Percentiles rank a stretch among this genome's conserved stretches.
Evolutionary conservation across 2,329 filamentous ascomycete genomes (phyloP).

Genomic region (Aurifilum marmelostoma): DNA sequence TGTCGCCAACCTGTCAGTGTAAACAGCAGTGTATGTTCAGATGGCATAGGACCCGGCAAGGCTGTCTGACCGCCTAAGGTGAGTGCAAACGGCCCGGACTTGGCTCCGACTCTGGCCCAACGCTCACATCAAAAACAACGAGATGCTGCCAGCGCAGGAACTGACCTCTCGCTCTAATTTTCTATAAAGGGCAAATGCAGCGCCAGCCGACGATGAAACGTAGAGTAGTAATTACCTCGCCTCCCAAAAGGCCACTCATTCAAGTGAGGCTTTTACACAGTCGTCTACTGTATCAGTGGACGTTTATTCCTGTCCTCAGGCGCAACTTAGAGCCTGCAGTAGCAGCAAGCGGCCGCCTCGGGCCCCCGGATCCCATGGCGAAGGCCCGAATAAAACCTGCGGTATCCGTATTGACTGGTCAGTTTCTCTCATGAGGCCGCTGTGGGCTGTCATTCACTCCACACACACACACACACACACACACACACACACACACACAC

Average conservation of each 20-base stretch:
- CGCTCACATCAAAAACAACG: too few relatives aligned
- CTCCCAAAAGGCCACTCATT: background rate
- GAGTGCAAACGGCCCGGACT: too few relatives aligned
- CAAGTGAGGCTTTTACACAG: background rate
- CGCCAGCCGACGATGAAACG: background rate
- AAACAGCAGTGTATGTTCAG: too few relatives aligned
- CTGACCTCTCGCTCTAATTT: background rate
- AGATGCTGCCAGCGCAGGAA: background rate
- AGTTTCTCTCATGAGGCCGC: background rate
- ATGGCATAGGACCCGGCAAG: too few relatives aligned
- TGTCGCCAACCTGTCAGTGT: too few relatives aligned
- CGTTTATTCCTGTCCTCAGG: background rate
- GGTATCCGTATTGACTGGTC: background rate
- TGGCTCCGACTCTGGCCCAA: too few relatives aligned
- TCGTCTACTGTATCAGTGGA: background rate
- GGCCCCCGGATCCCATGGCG: background rate
- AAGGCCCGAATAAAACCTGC: slow-evolving; percentile 7
- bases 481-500: too few relatives aligned
- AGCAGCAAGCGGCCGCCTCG: slow-evolving; percentile 14
- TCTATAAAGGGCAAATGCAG: background rate
- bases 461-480: background rate
- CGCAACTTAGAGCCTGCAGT: slow-evolving; percentile 19
- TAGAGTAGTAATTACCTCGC: background rate
- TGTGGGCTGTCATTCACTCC: background rate
- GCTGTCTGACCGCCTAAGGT: too few relatives aligned